phyloP scores from a whole-genome alignment of 495 filamentous ascomycete genomes.

The Chaetomidium leptoderma region DNA sequence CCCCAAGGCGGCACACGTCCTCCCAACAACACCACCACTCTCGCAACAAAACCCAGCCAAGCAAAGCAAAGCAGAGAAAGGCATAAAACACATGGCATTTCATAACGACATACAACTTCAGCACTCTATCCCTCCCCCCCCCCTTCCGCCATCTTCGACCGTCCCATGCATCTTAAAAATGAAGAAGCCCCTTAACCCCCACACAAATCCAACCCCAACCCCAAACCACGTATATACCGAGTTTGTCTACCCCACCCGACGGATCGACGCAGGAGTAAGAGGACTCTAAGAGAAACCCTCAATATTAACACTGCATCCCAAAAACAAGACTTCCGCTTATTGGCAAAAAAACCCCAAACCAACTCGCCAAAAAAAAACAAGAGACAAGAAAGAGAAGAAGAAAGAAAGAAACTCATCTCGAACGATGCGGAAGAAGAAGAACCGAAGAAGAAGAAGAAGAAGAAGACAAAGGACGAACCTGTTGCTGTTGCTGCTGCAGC shows the following conservation, averaged over 20 bases:
- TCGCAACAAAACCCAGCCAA: background rate
- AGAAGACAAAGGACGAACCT: slow-evolving; percentile 15
- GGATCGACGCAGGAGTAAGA: slow-evolving; percentile 11
- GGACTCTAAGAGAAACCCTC: slow-evolving; percentile 1
- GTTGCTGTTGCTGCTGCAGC: slow-evolving; percentile 2
- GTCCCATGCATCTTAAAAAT: background rate
- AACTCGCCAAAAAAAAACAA: background rate
- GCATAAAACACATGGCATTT: background rate
- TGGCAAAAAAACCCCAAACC: background rate
- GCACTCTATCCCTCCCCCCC: background rate
- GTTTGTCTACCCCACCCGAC: background rate
- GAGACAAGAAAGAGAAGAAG: background rate
- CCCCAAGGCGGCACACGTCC: too few relatives aligned
- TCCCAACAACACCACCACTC: background rate
- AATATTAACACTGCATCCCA: slow-evolving; percentile 3
- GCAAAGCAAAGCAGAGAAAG: background rate
- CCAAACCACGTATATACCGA: background rate
- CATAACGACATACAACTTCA: slow-evolving; percentile 8
- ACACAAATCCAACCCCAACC: background rate
- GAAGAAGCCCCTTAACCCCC: background rate
- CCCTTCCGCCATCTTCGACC: background rate
- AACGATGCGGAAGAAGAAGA: slow-evolving; percentile 12
- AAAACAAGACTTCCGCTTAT: too few relatives aligned
- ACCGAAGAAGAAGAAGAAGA: background rate
- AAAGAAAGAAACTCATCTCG: background rate